These are phyloP conservation scores for Colletotrichum truncatum DNA, from an alignment of 2,329 filamentous ascomycete genomes.

Conservation along the genomic window DNA sequence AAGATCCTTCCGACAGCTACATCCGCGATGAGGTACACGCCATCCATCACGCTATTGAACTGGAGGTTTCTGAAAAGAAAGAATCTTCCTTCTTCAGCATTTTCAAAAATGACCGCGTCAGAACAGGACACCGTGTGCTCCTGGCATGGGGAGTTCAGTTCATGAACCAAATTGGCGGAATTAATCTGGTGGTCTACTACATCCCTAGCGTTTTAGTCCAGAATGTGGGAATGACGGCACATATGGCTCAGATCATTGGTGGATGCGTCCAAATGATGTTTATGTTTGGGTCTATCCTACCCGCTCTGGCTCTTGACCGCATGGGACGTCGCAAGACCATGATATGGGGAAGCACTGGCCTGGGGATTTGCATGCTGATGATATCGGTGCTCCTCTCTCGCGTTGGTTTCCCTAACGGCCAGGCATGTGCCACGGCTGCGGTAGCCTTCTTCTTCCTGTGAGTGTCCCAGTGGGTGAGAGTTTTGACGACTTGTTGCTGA, in stretches of 20 bases:
- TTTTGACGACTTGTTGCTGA: fast-evolving
- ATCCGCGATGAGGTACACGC: constrained; percentile 44
- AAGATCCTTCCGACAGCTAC: constrained; percentile 43
- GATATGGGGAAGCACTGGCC: constrained; percentile 49
- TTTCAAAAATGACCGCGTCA: constrained; percentile 51
- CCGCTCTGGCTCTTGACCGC: constrained; percentile 43
- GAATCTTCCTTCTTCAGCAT: constrained; percentile 50
- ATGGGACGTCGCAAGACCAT: constrained; percentile 52
- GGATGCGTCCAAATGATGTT: constrained; percentile 50
- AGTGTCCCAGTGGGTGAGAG: not conserved
- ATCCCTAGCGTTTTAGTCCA: constrained; percentile 42
- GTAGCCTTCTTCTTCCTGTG: constrained; percentile 48
- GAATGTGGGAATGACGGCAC: constrained; percentile 42
- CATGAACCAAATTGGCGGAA: constrained; percentile 59
- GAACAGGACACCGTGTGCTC: constrained; percentile 53
- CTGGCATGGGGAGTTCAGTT: constrained; percentile 57
- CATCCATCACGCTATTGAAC: constrained; percentile 52
- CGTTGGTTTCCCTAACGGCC: constrained; percentile 26
- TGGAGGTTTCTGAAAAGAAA: constrained; percentile 40
- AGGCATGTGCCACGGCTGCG: constrained; percentile 35
- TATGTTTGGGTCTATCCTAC: constrained; percentile 45
- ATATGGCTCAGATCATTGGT: constrained; percentile 43
- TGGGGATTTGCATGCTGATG: constrained; percentile 47
- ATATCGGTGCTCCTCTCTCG: constrained; percentile 43
- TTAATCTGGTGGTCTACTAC: constrained; percentile 54